These are phyloP conservation scores for Spongiforma sp. DNA, from an alignment of 1,284 basidiomycete species.

Conservation along the genomic window DNA sequence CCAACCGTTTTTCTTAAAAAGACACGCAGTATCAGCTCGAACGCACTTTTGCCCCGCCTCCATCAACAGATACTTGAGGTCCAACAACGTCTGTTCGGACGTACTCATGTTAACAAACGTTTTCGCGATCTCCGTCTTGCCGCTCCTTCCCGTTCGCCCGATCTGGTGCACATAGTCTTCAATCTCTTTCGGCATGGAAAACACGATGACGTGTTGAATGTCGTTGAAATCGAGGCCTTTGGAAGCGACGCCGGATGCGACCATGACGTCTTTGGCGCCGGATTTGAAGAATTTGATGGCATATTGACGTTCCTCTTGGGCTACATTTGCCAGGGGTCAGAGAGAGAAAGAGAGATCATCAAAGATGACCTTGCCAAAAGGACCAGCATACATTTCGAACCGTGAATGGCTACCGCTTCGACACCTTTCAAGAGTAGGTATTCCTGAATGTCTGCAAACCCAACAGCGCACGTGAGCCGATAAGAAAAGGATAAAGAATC, in stretches of 20 bases:
- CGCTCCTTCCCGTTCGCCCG: slow-evolving; percentile 95
- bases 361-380: too few species aligned
- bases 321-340: too few species aligned
- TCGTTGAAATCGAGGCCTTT: slow-evolving; percentile 99
- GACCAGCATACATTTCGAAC: too few species aligned
- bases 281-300: slow-evolving; percentile 99
- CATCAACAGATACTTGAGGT: slow-evolving; percentile 96
- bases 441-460: slow-evolving; percentile 88
- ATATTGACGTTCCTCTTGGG: slow-evolving; percentile 99
- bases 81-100: slow-evolving; percentile 94
- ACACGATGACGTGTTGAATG: slow-evolving; percentile 98
- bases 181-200: slow-evolving; percentile 99
- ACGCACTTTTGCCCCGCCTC: slow-evolving; percentile 95
- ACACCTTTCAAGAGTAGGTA: slow-evolving; percentile 97
- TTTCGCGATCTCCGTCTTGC: slow-evolving; percentile 99
- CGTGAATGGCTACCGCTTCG: slow-evolving; percentile 98
- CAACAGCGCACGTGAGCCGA: too few species aligned
- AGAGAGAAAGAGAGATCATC: too few species aligned
- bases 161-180: slow-evolving; percentile 99
- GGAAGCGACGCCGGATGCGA: slow-evolving; percentile 96
- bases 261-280: slow-evolving; percentile 99
- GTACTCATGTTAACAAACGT: slow-evolving; percentile 99
- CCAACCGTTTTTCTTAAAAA: too few species aligned
- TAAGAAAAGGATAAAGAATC: too few species aligned
- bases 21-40: too few species aligned